Evolutionary conservation across 805 yeast species (phyloP).

Genomic region (Blastobotrys parvus): DNA sequence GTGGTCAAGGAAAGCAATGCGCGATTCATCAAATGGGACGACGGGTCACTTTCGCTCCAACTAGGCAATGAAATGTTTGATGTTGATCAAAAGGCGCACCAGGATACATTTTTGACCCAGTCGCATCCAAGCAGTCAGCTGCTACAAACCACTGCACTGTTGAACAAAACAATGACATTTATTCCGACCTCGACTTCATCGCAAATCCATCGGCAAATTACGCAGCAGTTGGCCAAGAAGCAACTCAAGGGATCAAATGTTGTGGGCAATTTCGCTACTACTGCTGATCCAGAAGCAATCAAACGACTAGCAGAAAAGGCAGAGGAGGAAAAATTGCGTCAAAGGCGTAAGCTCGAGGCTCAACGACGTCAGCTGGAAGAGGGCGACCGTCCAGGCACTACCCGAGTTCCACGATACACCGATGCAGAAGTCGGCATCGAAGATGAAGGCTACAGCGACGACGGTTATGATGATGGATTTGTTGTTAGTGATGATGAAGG

Average conservation of each 20-base stretch:
- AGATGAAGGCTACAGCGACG: background rate
- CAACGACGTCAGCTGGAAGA: conserved; percentile 26
- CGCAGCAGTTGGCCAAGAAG: conserved; percentile 34
- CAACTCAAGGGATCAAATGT: conserved; percentile 22
- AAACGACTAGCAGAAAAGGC: conserved; percentile 36
- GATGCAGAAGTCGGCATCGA: no score
- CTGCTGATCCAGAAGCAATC: conserved; percentile 37
- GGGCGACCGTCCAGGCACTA: conserved; percentile 8
- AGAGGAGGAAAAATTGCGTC: conserved; percentile 31
- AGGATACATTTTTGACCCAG: conserved; percentile 63
- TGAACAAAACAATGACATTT: conserved; percentile 60
- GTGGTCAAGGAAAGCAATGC: conserved; percentile 82
- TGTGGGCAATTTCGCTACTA: conserved; percentile 32
- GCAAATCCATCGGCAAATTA: conserved; percentile 69
- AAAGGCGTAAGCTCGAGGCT: conserved; percentile 34
- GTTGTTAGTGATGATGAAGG: conserved; percentile 25
- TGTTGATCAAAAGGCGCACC: conserved; percentile 45
- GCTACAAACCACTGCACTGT: conserved; percentile 56
- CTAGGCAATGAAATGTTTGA: conserved; percentile 86
- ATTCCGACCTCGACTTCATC: conserved; percentile 90
- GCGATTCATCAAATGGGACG: conserved; percentile 88
- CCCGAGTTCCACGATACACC: conserved; percentile 1
- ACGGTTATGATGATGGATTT: conserved; percentile 2
- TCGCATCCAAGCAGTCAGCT: conserved; percentile 66
- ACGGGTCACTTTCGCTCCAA: conserved; percentile 79